A percentile compares a stretch with the other conserved stretches of the same genome.
Conservation (phyloP, 805 yeast genomes). For the Saccharomyces eubayanus region DNA sequence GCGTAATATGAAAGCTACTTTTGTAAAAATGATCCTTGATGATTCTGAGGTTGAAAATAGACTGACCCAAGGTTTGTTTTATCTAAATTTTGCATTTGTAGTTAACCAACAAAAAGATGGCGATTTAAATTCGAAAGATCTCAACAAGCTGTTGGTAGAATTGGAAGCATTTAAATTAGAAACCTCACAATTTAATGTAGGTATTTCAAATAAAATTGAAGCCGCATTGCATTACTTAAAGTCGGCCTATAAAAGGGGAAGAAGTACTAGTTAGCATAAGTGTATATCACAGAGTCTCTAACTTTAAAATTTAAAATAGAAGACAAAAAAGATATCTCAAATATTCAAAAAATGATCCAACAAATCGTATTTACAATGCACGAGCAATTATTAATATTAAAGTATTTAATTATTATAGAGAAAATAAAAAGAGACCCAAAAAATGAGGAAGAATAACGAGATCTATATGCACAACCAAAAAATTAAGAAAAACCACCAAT, state of each 20-base stretch:
- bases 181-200: slow-evolving; percentile 8
- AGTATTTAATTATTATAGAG: too few species aligned
- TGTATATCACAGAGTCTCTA: background rate
- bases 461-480: background rate
- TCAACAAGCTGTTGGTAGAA: background rate
- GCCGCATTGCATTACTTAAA: slow-evolving; percentile 4
- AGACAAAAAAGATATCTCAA: background rate
- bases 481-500: slow-evolving; percentile 6
- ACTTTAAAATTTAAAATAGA: background rate
- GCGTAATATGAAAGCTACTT: background rate
- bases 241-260: background rate
- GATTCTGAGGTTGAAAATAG: slow-evolving; percentile 1
- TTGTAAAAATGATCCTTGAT: background rate
- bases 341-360: background rate
- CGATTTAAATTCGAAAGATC: background rate
- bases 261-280: background rate
- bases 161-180: slow-evolving; percentile 6
- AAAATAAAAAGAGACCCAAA: background rate
- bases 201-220: slow-evolving; percentile 8
- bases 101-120: background rate
- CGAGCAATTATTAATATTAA: too few species aligned
- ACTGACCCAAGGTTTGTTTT: slow-evolving; percentile 8
- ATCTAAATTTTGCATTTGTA: slow-evolving; percentile 12
- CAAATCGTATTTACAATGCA: too few species aligned
- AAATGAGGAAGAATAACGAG: background rate